Evolutionary conservation across 2,329 filamentous ascomycete genomes (phyloP).

Genomic region (Akanthomyces uredinophilus): DNA sequence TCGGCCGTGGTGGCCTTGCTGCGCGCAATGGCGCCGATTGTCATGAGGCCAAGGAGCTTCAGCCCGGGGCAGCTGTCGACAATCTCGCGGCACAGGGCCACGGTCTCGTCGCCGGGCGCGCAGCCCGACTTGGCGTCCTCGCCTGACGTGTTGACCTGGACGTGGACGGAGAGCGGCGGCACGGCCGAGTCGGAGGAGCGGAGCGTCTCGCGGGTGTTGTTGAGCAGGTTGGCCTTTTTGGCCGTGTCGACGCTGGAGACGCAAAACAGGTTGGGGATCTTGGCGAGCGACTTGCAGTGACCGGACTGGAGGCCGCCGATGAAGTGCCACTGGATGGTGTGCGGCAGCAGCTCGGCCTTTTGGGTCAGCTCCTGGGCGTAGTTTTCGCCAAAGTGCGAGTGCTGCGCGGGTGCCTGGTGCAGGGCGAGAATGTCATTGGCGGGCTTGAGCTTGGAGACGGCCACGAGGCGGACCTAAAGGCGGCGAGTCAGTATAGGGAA

Average conservation of each 20-base stretch:
- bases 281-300: slow-evolving; percentile 83
- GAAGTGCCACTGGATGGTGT: slow-evolving; percentile 85
- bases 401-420: slow-evolving; percentile 54
- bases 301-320: slow-evolving; percentile 89
- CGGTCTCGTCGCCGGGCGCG: slow-evolving; percentile 56
- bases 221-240: slow-evolving; percentile 82
- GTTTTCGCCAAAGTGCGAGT: slow-evolving; percentile 91
- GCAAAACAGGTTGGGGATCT: slow-evolving; percentile 83
- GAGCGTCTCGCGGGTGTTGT: slow-evolving; percentile 66
- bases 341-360: slow-evolving; percentile 76
- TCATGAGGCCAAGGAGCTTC: slow-evolving; percentile 82
- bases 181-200: slow-evolving; percentile 33
- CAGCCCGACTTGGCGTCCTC: slow-evolving; percentile 83
- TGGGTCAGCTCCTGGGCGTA: slow-evolving; percentile 86
- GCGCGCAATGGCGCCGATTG: slow-evolving; percentile 88
- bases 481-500: neutral
- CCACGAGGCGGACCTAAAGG: slow-evolving; percentile 72
- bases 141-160: slow-evolving; percentile 93
- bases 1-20: slow-evolving; percentile 68
- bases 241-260: slow-evolving; percentile 83
- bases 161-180: slow-evolving; percentile 63
- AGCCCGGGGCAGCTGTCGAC: slow-evolving; percentile 66
- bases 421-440: slow-evolving; percentile 85
- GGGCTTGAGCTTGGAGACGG: slow-evolving; percentile 94
- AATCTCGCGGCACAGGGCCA: slow-evolving; percentile 65